A percentile compares a stretch with the other conserved stretches of the same genome.
Conservation (phyloP, 2,329 filamentous ascomycete species). For the Penicillium sp. region DNA sequence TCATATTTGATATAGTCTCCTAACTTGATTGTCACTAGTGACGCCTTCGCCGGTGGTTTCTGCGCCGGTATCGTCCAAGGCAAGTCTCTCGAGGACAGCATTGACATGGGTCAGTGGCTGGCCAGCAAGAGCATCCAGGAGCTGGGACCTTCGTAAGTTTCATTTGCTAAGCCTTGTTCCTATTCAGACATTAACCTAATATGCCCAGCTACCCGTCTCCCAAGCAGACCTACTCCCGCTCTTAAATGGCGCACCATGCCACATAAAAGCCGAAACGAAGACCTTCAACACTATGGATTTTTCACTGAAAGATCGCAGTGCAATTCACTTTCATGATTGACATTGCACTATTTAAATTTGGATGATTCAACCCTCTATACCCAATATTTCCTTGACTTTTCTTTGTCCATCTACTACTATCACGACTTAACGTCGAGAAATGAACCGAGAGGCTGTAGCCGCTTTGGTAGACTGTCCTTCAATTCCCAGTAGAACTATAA, state of each 20-base stretch:
- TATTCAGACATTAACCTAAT: neutral
- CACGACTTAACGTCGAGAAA: slow-evolving; percentile 24
- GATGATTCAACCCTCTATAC: slow-evolving; percentile 43
- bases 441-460: slow-evolving; percentile 1
- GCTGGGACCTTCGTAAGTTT: slow-evolving; percentile 85
- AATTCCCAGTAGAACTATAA: too few relatives aligned
- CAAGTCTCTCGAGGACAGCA: slow-evolving; percentile 67
- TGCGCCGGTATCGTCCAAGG: slow-evolving; percentile 81
- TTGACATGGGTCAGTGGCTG: slow-evolving; percentile 96
- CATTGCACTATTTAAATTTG: slow-evolving; percentile 18
- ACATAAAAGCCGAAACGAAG: slow-evolving; percentile 19
- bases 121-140: slow-evolving; percentile 91
- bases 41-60: slow-evolving; percentile 94
- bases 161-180: neutral
- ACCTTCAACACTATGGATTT: slow-evolving; percentile 22
- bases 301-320: slow-evolving; percentile 14
- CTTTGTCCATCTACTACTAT: slow-evolving; percentile 16
- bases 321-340: slow-evolving; percentile 13
- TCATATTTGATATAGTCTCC: slow-evolving; percentile 3
- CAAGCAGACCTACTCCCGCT: slow-evolving; percentile 64
- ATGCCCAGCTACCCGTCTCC: slow-evolving; percentile 66
- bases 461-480: neutral
- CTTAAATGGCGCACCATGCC: slow-evolving; percentile 16
- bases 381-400: slow-evolving; percentile 18
- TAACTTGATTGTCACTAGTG: slow-evolving; percentile 46